Conservation (phyloP, 1,139 yeast genomes). For the Sugiyamaella grinbergsii region DNA sequence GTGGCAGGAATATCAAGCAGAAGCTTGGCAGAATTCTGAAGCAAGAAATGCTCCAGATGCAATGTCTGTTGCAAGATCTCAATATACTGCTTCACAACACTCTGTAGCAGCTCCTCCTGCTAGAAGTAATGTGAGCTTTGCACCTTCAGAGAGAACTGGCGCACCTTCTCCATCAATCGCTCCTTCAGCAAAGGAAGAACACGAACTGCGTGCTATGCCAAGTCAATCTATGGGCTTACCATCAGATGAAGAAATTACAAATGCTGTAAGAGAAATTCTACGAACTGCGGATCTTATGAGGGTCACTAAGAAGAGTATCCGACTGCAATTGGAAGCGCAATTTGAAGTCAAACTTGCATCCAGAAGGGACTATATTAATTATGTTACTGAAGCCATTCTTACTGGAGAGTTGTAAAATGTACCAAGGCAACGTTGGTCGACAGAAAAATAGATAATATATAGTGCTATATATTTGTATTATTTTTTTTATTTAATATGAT, state of each 20-base stretch:
- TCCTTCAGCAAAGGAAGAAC: conserved; percentile 24
- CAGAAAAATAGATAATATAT: no score
- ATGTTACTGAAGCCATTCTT: conserved; percentile 46
- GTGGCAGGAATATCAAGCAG: conserved; percentile 47
- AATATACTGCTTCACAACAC: conserved; percentile 24
- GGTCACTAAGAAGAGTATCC: conserved; percentile 45
- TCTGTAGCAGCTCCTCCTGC: conserved; percentile 22
- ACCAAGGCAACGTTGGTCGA: no score
- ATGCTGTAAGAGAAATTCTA: conserved; percentile 43
- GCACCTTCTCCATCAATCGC: conserved; percentile 16
- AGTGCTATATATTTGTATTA: conserved; percentile 15
- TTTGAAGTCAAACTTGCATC: conserved; percentile 42
- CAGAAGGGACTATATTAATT: conserved; percentile 45
- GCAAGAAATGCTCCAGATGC: conserved; percentile 25
- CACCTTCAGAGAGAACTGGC: conserved; percentile 18
- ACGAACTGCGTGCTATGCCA: conserved; percentile 31
- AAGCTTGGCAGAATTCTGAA: conserved; percentile 36
- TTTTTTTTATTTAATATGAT: conserved; percentile 11
- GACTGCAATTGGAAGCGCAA: conserved; percentile 42
- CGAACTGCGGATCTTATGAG: conserved; percentile 45
- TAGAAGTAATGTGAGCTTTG: conserved; percentile 8
- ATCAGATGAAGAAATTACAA: conserved; percentile 43
- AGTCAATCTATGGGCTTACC: conserved; percentile 33
- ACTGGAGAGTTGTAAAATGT: conserved; percentile 42
- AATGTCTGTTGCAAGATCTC: conserved; percentile 25